phyloP scores from a whole-genome alignment of 2,329 filamentous ascomycete species.

The Pseudogymnoascus sp. region DNA sequence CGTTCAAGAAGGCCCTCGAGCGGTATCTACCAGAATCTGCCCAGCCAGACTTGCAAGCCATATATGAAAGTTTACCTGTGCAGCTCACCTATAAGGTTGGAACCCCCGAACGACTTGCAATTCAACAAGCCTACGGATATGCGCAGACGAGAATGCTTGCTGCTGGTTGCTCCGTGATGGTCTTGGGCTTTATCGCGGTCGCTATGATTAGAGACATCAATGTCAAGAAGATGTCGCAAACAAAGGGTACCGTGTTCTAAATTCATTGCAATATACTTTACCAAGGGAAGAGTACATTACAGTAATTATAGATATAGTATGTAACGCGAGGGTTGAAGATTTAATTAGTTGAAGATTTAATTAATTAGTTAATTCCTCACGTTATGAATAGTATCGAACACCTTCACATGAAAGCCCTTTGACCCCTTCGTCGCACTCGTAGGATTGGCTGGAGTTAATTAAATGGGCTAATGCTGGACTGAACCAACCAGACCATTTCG shows the following conservation, averaged over 20 bases:
- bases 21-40: constrained; percentile 42
- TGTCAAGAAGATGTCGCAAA: constrained; percentile 38
- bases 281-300: background rate
- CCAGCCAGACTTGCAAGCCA: constrained; percentile 34
- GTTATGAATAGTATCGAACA: background rate
- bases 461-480: background rate
- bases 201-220: constrained; percentile 41
- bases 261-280: background rate
- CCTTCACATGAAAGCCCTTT: background rate
- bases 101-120: constrained; percentile 39
- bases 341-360: background rate
- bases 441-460: background rate
- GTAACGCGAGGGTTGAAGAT: background rate
- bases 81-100: constrained; percentile 47
- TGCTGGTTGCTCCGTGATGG: constrained; percentile 41
- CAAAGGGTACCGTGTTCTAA: constrained; percentile 33
- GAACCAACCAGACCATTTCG: background rate
- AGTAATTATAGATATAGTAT: background rate
- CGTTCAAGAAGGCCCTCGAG: constrained; percentile 47
- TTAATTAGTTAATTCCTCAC: background rate
- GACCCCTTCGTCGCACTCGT: background rate
- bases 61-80: constrained; percentile 47
- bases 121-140: constrained; percentile 52
- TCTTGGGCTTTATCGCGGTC: constrained; percentile 35
- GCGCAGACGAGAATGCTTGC: constrained; percentile 45